Percentiles rank a stretch among this genome's conserved stretches.
Conservation (phyloP, 164 flowering plant genomes). For the Nelumbo lutea region DNA sequence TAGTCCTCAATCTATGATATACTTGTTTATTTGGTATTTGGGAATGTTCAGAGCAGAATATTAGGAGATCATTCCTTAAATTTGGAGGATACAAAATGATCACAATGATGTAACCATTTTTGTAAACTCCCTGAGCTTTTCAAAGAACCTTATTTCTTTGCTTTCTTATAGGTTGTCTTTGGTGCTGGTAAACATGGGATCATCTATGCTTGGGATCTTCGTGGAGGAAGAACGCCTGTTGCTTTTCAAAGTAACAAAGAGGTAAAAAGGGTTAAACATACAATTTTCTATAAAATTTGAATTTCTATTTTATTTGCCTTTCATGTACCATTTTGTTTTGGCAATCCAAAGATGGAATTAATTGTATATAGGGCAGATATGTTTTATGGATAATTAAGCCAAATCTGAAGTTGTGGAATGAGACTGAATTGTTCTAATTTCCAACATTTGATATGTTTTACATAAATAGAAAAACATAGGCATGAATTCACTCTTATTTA, state of each 20-base stretch:
- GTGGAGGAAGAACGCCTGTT: slow-evolving; percentile 73
- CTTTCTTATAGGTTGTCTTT: slow-evolving; percentile 53
- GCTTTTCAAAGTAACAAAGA: slow-evolving; percentile 69
- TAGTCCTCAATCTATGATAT: no score
- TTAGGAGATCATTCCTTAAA: no score
- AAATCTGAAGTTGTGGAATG: no score
- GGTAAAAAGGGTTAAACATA: slow-evolving; percentile 29
- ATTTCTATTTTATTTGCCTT: not conserved
- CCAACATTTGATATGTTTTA: no score
- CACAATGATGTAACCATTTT: no score
- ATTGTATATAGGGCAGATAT: not conserved
- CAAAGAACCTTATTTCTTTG: not conserved
- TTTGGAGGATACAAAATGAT: no score
- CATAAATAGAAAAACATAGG: no score
- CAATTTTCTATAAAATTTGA: not conserved
- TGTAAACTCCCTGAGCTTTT: not conserved
- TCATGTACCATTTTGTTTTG: not conserved
- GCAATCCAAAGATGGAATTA: not conserved
- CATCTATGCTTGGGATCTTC: slow-evolving; percentile 85
- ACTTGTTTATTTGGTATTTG: no score
- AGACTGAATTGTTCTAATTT: no score
- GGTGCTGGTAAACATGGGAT: slow-evolving; percentile 76
- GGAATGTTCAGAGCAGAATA: no score
- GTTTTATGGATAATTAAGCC: no score
- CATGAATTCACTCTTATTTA: no score